Base-by-base conservation (phyloP, 352 stramenopile species). In the Globisporangium polare region DNA sequence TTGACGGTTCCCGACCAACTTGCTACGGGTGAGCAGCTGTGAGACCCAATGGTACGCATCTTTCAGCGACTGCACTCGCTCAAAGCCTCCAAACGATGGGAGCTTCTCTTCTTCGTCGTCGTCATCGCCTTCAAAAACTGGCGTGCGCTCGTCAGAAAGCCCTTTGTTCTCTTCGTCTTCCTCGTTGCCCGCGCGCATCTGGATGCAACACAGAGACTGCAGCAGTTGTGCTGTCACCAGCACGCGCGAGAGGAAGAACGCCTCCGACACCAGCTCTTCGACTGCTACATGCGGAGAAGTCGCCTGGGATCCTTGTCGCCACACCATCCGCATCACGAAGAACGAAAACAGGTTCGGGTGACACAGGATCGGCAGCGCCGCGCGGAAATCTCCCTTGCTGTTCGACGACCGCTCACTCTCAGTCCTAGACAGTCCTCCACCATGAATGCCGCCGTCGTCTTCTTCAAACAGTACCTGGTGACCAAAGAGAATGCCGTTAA, bases 401-500 rank as follows among this genome's bases (percentile, higher is more conserved):
- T 3, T 9, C 15, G 15, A 5, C 10, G 10, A 17, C 33, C 15
- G 33, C 3, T 39, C 12, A 5, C 65, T 53, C 18, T 53, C 46
- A 10, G 15, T 31, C 35, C 55, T 26, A n/a, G 24, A 63, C 39
- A 41, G 66, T 27, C n/a, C 5, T 18, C 42, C 46, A 5, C 24
- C 20, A 9, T 57, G 41, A n/a, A 39, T 15, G 33, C 33, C 33
- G 33, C 42, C 42, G 29, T 60, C 60, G 24, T 88, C 79, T 64
- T 90, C 75, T 43, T 85, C 77, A 60, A 90, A 90, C 4, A 92
- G 60, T 10, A 92, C 83, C 42, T 82, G 77, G 31, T 84, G 77
- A 0, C 83, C 83, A 62, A 92, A 92, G n/a, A 92, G 67, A 13
- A 88, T 67, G 15, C 77, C 72, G 63, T 83, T 86, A 0, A 86